Conservation (phyloP, 148 eudicot genomes). For the Agrostemma githago region DNA sequence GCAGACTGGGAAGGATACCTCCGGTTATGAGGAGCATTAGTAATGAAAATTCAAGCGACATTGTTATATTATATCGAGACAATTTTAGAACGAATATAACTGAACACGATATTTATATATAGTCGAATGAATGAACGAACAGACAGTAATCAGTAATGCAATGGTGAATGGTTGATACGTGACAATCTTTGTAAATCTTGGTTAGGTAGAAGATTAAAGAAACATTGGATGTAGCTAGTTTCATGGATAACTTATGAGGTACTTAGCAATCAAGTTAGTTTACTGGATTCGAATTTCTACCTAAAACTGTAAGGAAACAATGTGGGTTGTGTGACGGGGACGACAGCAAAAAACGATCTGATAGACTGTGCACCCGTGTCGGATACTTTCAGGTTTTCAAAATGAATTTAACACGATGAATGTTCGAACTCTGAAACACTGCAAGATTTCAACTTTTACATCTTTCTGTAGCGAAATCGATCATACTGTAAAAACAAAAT, state of each 20-base stretch:
- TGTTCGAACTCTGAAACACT: no score
- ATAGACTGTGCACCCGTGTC: no score
- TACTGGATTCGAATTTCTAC: no score
- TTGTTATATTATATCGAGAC: neutral
- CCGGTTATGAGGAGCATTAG: slow-evolving; percentile 7
- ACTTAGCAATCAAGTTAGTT: neutral
- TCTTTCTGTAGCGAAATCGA: no score
- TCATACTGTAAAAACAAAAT: no score
- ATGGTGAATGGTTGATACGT: slow-evolving; percentile 17
- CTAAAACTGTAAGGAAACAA: neutral
- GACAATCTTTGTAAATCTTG: slow-evolving; percentile 17
- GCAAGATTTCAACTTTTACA: no score
- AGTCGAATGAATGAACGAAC: neutral
- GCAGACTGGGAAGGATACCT: slow-evolving; percentile 6
- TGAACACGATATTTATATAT: slow-evolving; percentile 4
- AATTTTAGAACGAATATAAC: neutral
- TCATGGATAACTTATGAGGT: slow-evolving; percentile 9
- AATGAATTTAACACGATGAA: no score
- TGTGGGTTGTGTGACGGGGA: no score
- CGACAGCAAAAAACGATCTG: neutral
- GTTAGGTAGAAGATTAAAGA: slow-evolving; percentile 14
- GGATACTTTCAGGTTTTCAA: neutral
- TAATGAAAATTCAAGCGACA: slow-evolving; percentile 11
- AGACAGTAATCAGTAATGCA: neutral
- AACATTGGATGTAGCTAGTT: neutral